These are phyloP conservation scores for Xylariaceae sp. DNA, from an alignment of 2,329 filamentous ascomycete species.

Conservation along the genomic window DNA sequence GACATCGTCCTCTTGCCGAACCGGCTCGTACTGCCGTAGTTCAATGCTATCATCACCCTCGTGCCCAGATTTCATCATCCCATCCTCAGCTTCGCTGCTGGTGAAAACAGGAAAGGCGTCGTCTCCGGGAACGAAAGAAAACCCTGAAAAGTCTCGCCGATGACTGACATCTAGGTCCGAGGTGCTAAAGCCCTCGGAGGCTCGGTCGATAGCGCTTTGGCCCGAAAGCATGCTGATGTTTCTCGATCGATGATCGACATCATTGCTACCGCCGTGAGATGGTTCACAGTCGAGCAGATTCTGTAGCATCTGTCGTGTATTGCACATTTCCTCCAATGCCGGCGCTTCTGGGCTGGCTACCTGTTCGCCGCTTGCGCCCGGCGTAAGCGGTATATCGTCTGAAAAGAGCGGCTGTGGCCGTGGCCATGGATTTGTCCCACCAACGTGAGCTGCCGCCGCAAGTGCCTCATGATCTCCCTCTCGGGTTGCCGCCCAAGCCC, in stretches of 20 bases:
- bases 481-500: neutral
- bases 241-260: neutral
- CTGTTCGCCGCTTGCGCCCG: neutral
- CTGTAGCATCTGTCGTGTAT: slow-evolving; percentile 13
- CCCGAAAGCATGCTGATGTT: neutral
- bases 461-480: neutral
- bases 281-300: slow-evolving; percentile 11
- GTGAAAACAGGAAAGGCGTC: slow-evolving; percentile 13
- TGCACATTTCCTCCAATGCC: neutral
- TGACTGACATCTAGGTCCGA: slow-evolving; percentile 4
- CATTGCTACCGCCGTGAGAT: neutral
- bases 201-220: neutral
- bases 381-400: slow-evolving; percentile 11
- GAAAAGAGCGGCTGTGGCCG: slow-evolving; percentile 15
- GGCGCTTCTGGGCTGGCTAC: neutral
- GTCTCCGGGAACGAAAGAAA: slow-evolving; percentile 30
- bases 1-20: neutral
- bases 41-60: neutral
- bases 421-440: neutral
- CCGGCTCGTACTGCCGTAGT: neutral
- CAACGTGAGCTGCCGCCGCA: neutral
- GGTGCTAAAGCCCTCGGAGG: neutral
- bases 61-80: neutral
- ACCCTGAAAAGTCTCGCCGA: slow-evolving; percentile 15
- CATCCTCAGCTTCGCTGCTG: neutral